Percentiles rank a stretch among this genome's conserved stretches.
Evolutionary conservation across 1,284 basidiomycete genomes (phyloP).

Genomic region (Mycena sp.): DNA sequence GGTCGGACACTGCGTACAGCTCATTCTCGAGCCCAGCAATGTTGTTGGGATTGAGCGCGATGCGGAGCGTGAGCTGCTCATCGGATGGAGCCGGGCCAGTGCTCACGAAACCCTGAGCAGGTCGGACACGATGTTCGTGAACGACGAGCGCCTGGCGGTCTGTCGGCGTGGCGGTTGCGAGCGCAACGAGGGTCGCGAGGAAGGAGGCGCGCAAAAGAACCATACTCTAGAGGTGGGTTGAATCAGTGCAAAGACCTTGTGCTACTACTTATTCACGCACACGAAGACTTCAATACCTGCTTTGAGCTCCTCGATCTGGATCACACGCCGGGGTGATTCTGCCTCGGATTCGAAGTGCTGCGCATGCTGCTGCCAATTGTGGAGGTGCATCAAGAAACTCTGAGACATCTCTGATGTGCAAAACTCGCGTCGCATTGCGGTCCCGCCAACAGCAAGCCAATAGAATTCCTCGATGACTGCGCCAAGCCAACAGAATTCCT

Average conservation of each 20-base stretch:
- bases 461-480: no score
- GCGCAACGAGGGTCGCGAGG: slow-evolving; percentile 13
- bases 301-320: slow-evolving; percentile 1
- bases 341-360: not conserved
- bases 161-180: no score
- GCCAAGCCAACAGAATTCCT: no score
- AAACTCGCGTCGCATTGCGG: no score
- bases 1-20: slow-evolving; percentile 57
- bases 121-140: slow-evolving; percentile 11
- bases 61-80: slow-evolving; percentile 47
- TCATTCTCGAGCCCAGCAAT: slow-evolving; percentile 47
- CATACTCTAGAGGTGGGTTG: slow-evolving; percentile 8
- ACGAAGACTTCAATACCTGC: not conserved
- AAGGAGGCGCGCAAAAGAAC: slow-evolving; percentile 8
- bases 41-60: slow-evolving; percentile 49
- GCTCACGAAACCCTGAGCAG: slow-evolving; percentile 48
- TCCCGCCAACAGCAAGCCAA: no score
- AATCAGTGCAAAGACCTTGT: slow-evolving; percentile 3
- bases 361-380: not conserved
- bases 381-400: not conserved
- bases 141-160: slow-evolving; percentile 3
- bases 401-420: no score
- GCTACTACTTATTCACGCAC: slow-evolving; percentile 1
- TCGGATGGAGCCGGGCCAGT: slow-evolving; percentile 45
- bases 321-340: slow-evolving; percentile 18